Evolutionary conservation across 2,329 filamentous ascomycete genomes (phyloP).

Genomic region (Pseudogymnoascus sp.): DNA sequence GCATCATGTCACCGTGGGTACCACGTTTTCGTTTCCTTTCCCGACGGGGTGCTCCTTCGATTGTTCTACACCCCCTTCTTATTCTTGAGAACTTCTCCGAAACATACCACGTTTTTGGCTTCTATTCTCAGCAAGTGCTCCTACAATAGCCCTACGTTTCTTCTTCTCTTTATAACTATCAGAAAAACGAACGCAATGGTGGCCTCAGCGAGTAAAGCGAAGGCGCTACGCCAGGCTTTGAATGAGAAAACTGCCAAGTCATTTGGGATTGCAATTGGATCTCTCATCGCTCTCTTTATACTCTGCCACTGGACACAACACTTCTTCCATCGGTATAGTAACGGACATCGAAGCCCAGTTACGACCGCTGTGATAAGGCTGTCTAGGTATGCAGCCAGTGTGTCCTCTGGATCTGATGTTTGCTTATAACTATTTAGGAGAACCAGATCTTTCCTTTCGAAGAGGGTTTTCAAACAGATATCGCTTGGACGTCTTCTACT

Average conservation of each 20-base stretch:
- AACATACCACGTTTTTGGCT: background rate
- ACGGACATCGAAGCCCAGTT: background rate
- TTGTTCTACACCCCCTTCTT: background rate
- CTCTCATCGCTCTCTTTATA: constrained; percentile 14
- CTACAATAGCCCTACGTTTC: background rate
- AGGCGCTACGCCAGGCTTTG: background rate
- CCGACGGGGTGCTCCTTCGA: background rate
- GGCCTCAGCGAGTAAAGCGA: background rate
- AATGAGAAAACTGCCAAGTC: constrained; percentile 11
- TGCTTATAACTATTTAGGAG: constrained; percentile 6
- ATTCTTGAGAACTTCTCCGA: background rate
- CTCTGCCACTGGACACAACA: constrained; percentile 14
- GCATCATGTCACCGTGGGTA: background rate
- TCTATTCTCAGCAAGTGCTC: background rate
- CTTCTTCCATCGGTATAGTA: background rate
- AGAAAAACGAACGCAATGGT: background rate
- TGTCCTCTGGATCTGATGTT: constrained; percentile 11
- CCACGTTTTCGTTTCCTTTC: background rate
- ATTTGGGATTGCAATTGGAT: constrained; percentile 15
- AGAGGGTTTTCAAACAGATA: constrained; percentile 32
- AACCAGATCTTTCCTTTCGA: constrained; percentile 23
- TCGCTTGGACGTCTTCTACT: constrained; percentile 34
- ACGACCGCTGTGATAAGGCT: background rate
- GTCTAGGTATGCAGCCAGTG: constrained; percentile 6
- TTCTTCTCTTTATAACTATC: background rate